Base-by-base conservation (phyloP, 2,329 filamentous ascomycete genomes). In the Penicillium sp. region DNA sequence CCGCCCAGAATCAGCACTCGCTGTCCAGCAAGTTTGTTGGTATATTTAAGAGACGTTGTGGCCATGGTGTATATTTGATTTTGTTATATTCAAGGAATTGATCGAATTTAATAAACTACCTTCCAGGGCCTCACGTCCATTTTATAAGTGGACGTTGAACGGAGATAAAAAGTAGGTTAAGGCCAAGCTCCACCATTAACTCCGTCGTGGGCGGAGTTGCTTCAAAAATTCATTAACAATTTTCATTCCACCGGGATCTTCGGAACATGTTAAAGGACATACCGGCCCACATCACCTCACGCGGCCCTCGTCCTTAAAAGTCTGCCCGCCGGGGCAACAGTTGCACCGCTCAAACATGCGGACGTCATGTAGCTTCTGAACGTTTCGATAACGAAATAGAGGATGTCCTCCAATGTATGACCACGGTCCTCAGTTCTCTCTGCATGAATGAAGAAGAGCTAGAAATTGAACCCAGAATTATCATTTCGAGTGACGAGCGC, bases 1-100 rank as follows among this genome's bases (percentile, higher is more conserved):
- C 78, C 79, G 18, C 80, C 81, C 22, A 82, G 69, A 55, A 83
- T 66, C 48, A 83, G 71, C 48, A 82, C 67, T 30, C 73, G 75
- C 25, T 59, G 50, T 43, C 48, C 35, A 25, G 43, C 53, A 16
- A 58, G 55, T 28, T 58, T 58, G 50, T 48, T 48, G 44, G 50
- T 53, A 46, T 57, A 53, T 35, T 57, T 55, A 13, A 36, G n/a
- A 16, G 45, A 35, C n/a, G 31, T 40, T 2, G 51, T 24, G 10
- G 46, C 27, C 54, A 51, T 52, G 20, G 11, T 44, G 25, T 31
- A 14, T 28, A 28, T 28, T 3, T 43, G 14, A 13, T 13, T 33
- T 33, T 18, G n/a, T 3, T 5, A 28, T 18, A n/a, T 8, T 31
- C 13, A 13, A 27, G 35, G 18, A 38, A 6, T 20, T 20, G 18